A percentile compares a stretch with the other conserved stretches of the same genome.
These are phyloP conservation scores for Ophiostoma sp. DNA, from an alignment of 2,329 filamentous ascomycete species.

Conservation along the genomic window DNA sequence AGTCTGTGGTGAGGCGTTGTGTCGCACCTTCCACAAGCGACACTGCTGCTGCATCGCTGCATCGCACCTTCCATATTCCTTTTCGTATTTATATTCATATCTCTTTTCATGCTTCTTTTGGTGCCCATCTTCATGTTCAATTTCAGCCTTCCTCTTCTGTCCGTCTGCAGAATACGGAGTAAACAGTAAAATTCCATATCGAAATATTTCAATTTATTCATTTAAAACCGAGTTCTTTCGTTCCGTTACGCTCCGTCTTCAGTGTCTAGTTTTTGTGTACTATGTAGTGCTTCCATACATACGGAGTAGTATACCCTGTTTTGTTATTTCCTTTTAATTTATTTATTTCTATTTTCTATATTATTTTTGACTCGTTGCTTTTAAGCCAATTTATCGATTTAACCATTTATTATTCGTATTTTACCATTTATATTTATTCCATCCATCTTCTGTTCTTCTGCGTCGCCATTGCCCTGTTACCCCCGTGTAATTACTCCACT, in stretches of 20 bases:
- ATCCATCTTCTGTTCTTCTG: background rate
- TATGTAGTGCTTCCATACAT: too few relatives aligned
- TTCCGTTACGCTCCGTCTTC: background rate
- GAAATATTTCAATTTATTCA: background rate
- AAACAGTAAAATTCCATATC: background rate
- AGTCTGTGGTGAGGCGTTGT: background rate
- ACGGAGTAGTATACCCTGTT: too few relatives aligned
- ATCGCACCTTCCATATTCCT: background rate
- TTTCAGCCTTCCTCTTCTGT: background rate
- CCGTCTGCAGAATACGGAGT: background rate
- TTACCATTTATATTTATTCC: background rate
- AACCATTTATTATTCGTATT: conserved; percentile 3
- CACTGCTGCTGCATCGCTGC: background rate
- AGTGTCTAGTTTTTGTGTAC: background rate
- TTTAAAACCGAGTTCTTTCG: background rate
- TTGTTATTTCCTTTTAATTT: too few relatives aligned
- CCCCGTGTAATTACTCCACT: background rate
- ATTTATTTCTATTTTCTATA: background rate
- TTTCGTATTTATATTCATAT: background rate
- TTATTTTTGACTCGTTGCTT: background rate
- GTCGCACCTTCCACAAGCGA: conserved; percentile 6
- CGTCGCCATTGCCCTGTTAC: background rate
- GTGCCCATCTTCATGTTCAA: background rate
- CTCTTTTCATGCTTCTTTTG: background rate
- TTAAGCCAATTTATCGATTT: conserved; percentile 4